Conservation (phyloP, 1,284 basidiomycete species). For the Ganoderma leucocontextum region DNA sequence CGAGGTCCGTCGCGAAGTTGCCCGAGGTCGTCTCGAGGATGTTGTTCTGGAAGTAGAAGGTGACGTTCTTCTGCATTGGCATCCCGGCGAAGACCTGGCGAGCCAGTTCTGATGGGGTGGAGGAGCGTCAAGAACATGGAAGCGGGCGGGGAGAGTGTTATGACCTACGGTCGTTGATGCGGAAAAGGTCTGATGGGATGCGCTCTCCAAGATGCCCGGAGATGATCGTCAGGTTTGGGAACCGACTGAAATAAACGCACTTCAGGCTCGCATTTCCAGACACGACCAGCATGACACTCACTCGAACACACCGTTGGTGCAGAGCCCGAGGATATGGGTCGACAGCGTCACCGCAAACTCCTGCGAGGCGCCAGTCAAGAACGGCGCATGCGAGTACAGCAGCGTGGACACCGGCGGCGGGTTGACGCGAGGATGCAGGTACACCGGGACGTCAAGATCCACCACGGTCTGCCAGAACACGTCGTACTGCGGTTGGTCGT, state of each 20-base stretch:
- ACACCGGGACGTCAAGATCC: constrained; percentile 53
- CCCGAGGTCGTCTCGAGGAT: constrained; percentile 54
- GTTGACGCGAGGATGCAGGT: constrained; percentile 33
- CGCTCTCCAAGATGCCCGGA: constrained; percentile 6
- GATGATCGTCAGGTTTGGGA: constrained; percentile 4
- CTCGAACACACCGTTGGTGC: constrained; percentile 10
- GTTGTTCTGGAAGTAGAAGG: constrained; percentile 51
- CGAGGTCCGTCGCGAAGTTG: constrained; percentile 45
- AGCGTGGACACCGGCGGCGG: constrained; percentile 5
- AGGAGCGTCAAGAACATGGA: background rate
- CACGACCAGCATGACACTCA: background rate
- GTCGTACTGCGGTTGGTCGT: constrained; percentile 54
- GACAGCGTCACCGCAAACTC: constrained; percentile 5
- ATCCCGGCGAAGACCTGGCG: constrained; percentile 40
- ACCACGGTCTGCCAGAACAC: constrained; percentile 53
- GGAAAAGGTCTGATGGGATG: constrained; percentile 7
- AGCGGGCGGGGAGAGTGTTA: no score
- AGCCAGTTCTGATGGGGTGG: background rate
- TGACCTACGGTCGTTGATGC: constrained; percentile 8
- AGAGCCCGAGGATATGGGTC: constrained; percentile 9
- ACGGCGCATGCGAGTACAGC: constrained; percentile 7
- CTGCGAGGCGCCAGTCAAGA: constrained; percentile 2
- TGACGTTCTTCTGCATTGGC: constrained; percentile 50
- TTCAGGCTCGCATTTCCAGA: background rate
- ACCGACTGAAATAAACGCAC: background rate